Evolutionary conservation across 768 basidiomycete genomes (phyloP).

Genomic region (Tulasnella sp.): DNA sequence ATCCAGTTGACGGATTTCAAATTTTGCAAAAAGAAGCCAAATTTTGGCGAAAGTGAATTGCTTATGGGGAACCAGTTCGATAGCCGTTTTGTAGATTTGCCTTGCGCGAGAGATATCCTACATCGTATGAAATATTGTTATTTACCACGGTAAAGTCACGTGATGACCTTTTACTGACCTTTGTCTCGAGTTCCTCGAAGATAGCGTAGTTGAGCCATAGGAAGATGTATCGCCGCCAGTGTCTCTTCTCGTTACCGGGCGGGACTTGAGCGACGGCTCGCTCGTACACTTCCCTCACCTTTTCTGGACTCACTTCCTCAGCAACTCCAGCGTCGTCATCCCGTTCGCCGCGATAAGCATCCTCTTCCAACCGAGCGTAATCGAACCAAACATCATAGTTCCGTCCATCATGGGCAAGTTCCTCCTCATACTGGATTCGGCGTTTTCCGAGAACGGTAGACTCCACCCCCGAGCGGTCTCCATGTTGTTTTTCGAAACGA

Average conservation of each 20-base stretch:
- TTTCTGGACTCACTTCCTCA: constrained; percentile 37
- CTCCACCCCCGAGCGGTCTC: constrained; percentile 75
- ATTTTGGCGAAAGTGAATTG: constrained; percentile 96
- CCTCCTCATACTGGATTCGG: constrained; percentile 98
- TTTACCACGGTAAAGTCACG: background rate
- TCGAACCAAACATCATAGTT: constrained; percentile 99
- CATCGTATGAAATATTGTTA: background rate
- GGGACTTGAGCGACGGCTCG: constrained; percentile 91
- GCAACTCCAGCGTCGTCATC: constrained; percentile 54
- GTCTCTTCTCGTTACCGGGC: constrained; percentile 82
- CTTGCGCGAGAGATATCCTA: constrained; percentile 77
- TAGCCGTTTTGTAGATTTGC: constrained; percentile 83
- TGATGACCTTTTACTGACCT: constrained; percentile 37
- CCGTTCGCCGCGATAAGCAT: constrained; percentile 58
- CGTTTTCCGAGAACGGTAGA: constrained; percentile 91
- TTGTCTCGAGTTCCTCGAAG: constrained; percentile 92
- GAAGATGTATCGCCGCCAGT: constrained; percentile 84
- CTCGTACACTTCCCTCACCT: constrained; percentile 91
- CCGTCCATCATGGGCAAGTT: constrained; percentile 74
- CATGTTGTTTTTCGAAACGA: constrained; percentile 97
- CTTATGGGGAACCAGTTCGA: constrained; percentile 86
- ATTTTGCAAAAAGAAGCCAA: constrained; percentile 85
- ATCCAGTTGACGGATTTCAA: constrained; percentile 77
- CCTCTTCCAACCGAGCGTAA: constrained; percentile 85
- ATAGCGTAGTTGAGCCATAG: constrained; percentile 91